Evolutionary conservation across 768 basidiomycete species (phyloP).

Genomic region (Panellus pusillus): DNA sequence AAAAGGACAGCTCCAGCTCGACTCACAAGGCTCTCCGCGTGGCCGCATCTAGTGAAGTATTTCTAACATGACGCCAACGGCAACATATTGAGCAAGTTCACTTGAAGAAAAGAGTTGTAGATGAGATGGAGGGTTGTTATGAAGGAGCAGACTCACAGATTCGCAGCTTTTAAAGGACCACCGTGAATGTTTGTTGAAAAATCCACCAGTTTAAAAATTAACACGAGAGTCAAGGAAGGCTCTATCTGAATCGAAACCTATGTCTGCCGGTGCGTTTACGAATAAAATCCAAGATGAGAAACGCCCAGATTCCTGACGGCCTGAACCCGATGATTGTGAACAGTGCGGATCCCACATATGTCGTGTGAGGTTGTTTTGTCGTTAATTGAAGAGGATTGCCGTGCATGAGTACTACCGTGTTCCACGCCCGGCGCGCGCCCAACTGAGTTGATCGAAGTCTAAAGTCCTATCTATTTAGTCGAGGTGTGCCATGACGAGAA

Average conservation of each 20-base stretch:
- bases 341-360: constrained; percentile 2
- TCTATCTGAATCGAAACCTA: constrained; percentile 11
- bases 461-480: too few relatives aligned
- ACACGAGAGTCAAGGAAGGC: background rate
- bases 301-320: constrained; percentile 6
- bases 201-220: constrained; percentile 1
- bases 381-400: constrained; percentile 1
- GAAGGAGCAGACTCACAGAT: constrained; percentile 6
- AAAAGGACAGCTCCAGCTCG: constrained; percentile 2
- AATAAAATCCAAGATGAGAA: constrained; percentile 8
- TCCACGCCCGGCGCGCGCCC: background rate
- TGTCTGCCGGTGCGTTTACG: constrained; percentile 5
- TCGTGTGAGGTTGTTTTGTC: constrained; percentile 12
- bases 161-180: constrained; percentile 19
- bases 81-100: constrained; percentile 42
- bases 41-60: constrained; percentile 49
- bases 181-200: background rate
- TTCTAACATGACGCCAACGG: constrained; percentile 51
- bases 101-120: constrained; percentile 7
- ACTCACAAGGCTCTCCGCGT: constrained; percentile 44
- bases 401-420: constrained; percentile 5
- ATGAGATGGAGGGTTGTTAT: constrained; percentile 11
- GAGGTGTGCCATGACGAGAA: too few relatives aligned
- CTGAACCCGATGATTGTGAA: constrained; percentile 6
- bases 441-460: constrained; percentile 17